Evolutionary conservation across 2,329 filamentous ascomycete genomes (phyloP).

Genomic region (Pyricularia pennisetigena): DNA sequence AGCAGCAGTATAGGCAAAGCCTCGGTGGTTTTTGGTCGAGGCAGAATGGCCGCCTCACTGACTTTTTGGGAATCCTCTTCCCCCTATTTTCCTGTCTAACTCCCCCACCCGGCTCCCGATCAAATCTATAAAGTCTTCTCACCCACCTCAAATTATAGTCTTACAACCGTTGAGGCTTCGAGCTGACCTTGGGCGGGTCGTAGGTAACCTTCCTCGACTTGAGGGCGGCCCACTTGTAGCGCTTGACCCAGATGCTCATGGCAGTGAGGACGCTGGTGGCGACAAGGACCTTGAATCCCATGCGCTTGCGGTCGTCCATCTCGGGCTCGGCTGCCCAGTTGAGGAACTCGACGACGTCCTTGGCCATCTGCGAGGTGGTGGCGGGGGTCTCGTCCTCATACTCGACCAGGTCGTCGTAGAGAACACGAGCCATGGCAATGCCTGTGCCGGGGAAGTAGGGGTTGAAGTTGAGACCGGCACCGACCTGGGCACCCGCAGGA

Average conservation of each 20-base stretch:
- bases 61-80: neutral
- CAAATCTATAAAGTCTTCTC: neutral
- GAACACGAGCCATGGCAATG: slow-evolving; percentile 97
- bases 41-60: neutral
- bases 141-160: slow-evolving; percentile 8
- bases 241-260: slow-evolving; percentile 93
- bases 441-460: slow-evolving; percentile 99
- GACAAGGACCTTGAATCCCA: slow-evolving; percentile 93
- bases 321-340: slow-evolving; percentile 99
- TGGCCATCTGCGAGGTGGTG: slow-evolving; percentile 97
- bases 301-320: slow-evolving; percentile 99
- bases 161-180: slow-evolving; percentile 16
- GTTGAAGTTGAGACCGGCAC: slow-evolving; percentile 97
- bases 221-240: slow-evolving; percentile 97
- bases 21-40: neutral
- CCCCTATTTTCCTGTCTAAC: neutral
- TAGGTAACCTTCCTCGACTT: slow-evolving; percentile 94
- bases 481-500: slow-evolving; percentile 78
- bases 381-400: slow-evolving; percentile 96
- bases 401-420: slow-evolving; percentile 95
- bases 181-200: slow-evolving; percentile 53
- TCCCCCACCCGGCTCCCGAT: neutral
- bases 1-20: slow-evolving; percentile 6
- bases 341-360: slow-evolving; percentile 97
- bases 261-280: slow-evolving; percentile 72